phyloP scores from a whole-genome alignment of 345 rosid species.

The Salix purpurea region DNA sequence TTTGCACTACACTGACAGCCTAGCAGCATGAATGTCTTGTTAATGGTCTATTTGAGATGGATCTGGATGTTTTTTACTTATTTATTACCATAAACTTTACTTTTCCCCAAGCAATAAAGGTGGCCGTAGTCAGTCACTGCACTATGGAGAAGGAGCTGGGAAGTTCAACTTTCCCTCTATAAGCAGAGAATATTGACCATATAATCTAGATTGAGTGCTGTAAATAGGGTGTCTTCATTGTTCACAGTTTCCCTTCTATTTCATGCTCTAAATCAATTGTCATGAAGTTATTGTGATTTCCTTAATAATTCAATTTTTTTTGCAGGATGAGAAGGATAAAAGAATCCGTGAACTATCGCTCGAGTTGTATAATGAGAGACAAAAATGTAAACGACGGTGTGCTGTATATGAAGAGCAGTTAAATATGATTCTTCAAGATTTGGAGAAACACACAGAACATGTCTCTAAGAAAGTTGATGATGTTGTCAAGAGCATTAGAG shows the following conservation, averaged over 20 bases:
- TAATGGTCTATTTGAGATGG: not conserved
- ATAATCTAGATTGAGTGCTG: not conserved
- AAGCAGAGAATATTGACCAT: not conserved
- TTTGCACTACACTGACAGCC: not conserved
- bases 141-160: not conserved
- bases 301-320: not conserved
- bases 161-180: not conserved
- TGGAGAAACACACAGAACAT: constrained; percentile 45
- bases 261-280: not conserved
- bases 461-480: constrained; percentile 37
- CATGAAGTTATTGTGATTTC: not conserved
- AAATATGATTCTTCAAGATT: constrained; percentile 21
- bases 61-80: not conserved
- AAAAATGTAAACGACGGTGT: constrained; percentile 37
- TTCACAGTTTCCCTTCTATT: not conserved
- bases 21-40: not conserved
- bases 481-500: constrained; percentile 36
- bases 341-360: constrained; percentile 41
- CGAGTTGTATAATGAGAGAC: constrained; percentile 46
- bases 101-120: not conserved
- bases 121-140: not conserved
- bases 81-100: not conserved
- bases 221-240: not conserved
- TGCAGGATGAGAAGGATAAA: constrained; percentile 46
- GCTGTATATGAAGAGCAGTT: constrained; percentile 40